These are phyloP conservation scores for Thelonectria rubi DNA, from an alignment of 2,329 filamentous ascomycete species.

Conservation along the genomic window DNA sequence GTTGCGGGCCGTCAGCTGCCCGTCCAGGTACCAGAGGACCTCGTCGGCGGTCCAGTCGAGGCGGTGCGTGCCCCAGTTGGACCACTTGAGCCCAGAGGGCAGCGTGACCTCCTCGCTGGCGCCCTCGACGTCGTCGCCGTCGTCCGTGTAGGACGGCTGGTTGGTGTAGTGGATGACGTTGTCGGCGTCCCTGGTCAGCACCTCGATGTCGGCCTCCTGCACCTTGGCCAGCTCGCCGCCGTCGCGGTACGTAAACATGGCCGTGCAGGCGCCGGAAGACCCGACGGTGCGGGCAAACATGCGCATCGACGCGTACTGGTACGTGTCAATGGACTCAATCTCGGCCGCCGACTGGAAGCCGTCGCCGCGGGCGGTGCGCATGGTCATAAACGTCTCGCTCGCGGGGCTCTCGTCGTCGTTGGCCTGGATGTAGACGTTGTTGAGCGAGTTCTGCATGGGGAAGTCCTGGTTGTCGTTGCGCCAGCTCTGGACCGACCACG, in stretches of 20 bases:
- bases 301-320: conserved; percentile 49
- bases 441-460: conserved; percentile 49
- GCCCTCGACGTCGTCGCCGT: conserved; percentile 54
- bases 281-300: conserved; percentile 60
- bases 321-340: conserved; percentile 50
- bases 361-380: conserved; percentile 54
- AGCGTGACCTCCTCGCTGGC: conserved; percentile 56
- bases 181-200: conserved; percentile 55
- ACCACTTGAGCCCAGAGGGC: conserved; percentile 55
- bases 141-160: conserved; percentile 60
- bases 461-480: conserved; percentile 48
- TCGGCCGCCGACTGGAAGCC: conserved; percentile 57
- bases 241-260: conserved; percentile 60
- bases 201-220: conserved; percentile 62
- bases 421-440: conserved; percentile 56
- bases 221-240: conserved; percentile 47
- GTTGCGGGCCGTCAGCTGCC: conserved; percentile 57
- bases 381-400: conserved; percentile 54
- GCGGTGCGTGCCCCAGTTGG: conserved; percentile 64
- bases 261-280: conserved; percentile 57
- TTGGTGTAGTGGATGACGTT: conserved; percentile 64
- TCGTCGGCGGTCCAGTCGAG: conserved; percentile 66
- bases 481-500: conserved; percentile 52
- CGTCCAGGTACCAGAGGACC: conserved; percentile 64
- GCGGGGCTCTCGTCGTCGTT: conserved; percentile 44